Evolutionary conservation across 2,329 filamentous ascomycete species (phyloP), one percentile per base, ranked within the genome.

Genomic region (Tolypocladium endophyticum): DNA sequence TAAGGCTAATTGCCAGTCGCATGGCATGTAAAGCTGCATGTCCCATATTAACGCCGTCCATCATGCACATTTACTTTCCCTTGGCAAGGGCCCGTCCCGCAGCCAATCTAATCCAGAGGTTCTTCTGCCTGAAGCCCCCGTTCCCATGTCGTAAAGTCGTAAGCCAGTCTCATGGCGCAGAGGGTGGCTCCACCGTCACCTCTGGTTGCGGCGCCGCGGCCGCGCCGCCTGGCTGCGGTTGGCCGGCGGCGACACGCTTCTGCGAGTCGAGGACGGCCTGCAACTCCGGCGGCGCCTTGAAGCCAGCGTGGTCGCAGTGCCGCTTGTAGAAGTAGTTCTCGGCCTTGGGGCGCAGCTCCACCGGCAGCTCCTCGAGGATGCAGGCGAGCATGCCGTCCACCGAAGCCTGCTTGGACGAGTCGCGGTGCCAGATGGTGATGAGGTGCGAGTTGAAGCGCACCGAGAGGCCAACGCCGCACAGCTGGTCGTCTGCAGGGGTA

Each of bases 361-460:
- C 76, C 7, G 87, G 87, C 36, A 97, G 78, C 64, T 89, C 84
- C 57, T 87, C 82, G 55, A 96, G 77, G 58, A 96, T 86, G 55
- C 85, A 87, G 63, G 84, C 77, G 56, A 92, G 80, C 61, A 97
- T 81, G 63, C 80, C 83, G 70, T 93, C 86, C 66, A 94, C 83
- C 7, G 91, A 94, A 66, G 83, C 85, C 69, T 90, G 81, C 74
- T 94, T 92, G 61, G 85, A 87, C 28, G 87, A 87, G 69, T 96
- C 89, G 63, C 94, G 90, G 76, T 96, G 94, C 93, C 93, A 97
- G 69, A 97, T 84, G 66, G 89, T 89, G 71, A 97, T 88, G 66
- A 96, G 84, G 71, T 93, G 87, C 36, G 87, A 88, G 76, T 92
- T 96, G 81, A 94, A 95, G 68, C 92, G 87, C 60, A 93, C 89